Evolutionary conservation across 768 basidiomycete species (phyloP), one percentile per base, ranked within the genome.

Genomic region (Pisolithus microcarpus): DNA sequence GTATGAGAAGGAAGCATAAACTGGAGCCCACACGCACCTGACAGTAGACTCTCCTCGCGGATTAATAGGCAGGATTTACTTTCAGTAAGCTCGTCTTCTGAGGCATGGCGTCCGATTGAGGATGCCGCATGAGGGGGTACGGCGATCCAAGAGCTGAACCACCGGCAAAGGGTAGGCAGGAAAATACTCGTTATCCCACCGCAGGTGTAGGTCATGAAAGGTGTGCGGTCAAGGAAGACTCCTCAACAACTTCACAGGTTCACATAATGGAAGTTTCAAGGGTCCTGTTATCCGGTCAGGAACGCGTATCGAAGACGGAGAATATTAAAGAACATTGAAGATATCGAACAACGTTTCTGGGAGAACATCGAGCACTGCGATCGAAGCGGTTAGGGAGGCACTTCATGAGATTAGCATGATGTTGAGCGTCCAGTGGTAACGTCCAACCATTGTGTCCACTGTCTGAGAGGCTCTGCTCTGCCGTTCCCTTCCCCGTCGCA

Each of bases 401-500:
- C 18, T 34, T 16, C 43, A 65, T 56, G 23, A 60, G 34, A 7
- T 50, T 13, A 1, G 55, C 42, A 9, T 10, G 30, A 0, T 67
- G 54, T 6, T 26, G 26, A 26, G 26, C 26, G 5, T 6, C 26
- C 59, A 5, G 60, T 52, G 28, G 51, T 56, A 13, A 66, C 49
- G 43, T 65, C 65, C 16, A 66, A 40, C 37, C 65, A 56, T n/a
- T 58, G 47, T 15, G 60, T 60, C 38, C 56, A 58, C 24, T 54
- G 56, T 7, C 65, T 61, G 6, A 66, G 19, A 6, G 56, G 54
- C n/a, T 38, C 47, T 7, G 30, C 18, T 38, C 58, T 9, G 61
- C 5, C 10, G 52, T 57, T 6, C 53, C 49, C 34, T 54, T 48
- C 0, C 58, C 54, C 5, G 34, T 18, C 1, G 50, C 45, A 1